Evolutionary conservation across 495 filamentous ascomycete species (phyloP), one percentile per base, ranked within the genome.

Genomic region (Penicillium pancosmium): DNA sequence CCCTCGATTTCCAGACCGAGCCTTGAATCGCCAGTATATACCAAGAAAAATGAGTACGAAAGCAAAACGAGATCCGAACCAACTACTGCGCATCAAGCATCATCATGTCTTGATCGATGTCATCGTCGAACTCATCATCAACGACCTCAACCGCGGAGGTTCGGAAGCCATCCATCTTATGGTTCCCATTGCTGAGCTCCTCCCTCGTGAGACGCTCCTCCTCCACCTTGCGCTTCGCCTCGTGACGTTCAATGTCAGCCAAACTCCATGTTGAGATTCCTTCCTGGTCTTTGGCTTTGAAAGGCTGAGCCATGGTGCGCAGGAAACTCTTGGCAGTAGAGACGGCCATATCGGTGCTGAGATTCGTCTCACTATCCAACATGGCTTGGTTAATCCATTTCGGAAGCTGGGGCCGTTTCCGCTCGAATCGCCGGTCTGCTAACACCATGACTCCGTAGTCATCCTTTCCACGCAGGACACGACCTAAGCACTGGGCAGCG

Each of bases 391-490:
- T 90, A 71, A 99, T 99, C 95, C 95, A 99, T 69, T 96, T 96
- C 1, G 95, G 95, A 50, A 99, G 80, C 74, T 99, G 95, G 12
- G 67, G 79, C 27, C 93, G 83, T 74, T 97, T 98, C 77, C 90
- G 89, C 69, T 88, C 84, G 76, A 97, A 99, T 7, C 95, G 84
- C 11, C 89, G 83, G 72, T 99, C 95, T 15, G 95, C 95, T 16
- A 99, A 76, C 12, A 99, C 92, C 94, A 99, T 99, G 72, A 98
- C 88, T 3, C 95, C 95, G 75, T 99, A 99, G 70, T 99, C 94
- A 69, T 98, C 94, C 72, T 98, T 98, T 35, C 94, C 95, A 59
- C 95, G 84, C 25, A 99, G 80, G 16, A 99, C 95, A 67, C 95
- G 93, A 21, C 95, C 95, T 0, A 99, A 81, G 62, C 95, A 99